phyloP scores from a whole-genome alignment of 495 filamentous ascomycete genomes.

The Penicillium flavigenum region DNA sequence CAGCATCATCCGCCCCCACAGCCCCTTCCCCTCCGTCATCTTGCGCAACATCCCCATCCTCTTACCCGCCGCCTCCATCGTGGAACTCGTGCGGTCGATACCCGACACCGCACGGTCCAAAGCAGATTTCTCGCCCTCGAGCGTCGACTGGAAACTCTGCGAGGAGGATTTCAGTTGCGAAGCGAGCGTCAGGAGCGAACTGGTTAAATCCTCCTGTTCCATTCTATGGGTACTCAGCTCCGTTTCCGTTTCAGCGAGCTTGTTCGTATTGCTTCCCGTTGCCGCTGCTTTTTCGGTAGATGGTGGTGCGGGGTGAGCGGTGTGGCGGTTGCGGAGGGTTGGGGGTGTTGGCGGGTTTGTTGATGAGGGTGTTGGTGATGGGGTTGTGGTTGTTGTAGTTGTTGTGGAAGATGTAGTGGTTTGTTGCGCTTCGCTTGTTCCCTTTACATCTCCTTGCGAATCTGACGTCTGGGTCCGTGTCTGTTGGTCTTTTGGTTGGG shows the following conservation, averaged over 20 bases:
- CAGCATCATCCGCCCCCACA: conserved; percentile 80
- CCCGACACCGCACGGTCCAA: conserved; percentile 68
- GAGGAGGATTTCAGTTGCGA: conserved; percentile 73
- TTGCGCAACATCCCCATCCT: conserved; percentile 70
- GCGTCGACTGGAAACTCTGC: conserved; percentile 62
- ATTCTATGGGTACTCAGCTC: conserved; percentile 69
- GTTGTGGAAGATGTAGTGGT: conserved; percentile 18
- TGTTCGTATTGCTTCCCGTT: conserved; percentile 26
- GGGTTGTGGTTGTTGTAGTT: conserved; percentile 8
- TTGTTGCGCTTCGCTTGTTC: conserved; percentile 19
- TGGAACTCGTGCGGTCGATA: conserved; percentile 69
- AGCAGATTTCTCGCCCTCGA: conserved; percentile 71
- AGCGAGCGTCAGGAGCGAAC: conserved; percentile 75
- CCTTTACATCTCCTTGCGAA: neutral
- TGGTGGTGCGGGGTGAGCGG: conserved; percentile 8
- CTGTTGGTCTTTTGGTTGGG: neutral
- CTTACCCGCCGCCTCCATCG: conserved; percentile 70
- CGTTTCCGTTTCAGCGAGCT: conserved; percentile 54
- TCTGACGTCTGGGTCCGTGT: neutral
- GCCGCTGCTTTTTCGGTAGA: conserved; percentile 17
- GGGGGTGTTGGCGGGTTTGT: conserved; percentile 17
- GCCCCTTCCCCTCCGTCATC: conserved; percentile 83
- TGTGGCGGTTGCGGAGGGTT: conserved; percentile 37
- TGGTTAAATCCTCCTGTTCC: conserved; percentile 84
- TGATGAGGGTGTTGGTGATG: conserved; percentile 14